These are phyloP conservation scores for Phytophthora aleatoria DNA, from an alignment of 352 stramenopile genomes.

Conservation along the genomic window DNA sequence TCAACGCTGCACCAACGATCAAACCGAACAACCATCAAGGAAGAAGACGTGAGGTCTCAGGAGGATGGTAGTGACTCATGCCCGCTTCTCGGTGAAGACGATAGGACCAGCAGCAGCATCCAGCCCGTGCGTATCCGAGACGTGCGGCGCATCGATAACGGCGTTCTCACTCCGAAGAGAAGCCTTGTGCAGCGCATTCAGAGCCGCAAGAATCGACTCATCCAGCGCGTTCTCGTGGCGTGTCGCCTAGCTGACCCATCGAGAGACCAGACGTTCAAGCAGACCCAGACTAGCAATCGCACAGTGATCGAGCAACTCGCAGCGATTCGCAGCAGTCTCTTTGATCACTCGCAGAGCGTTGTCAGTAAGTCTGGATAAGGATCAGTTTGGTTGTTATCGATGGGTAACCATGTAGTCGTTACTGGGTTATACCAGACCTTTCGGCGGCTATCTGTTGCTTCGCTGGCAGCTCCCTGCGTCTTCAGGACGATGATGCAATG, in stretches of 20 bases:
- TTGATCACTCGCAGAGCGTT: conserved; percentile 54
- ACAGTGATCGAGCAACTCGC: conserved; percentile 48
- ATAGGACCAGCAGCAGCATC: background rate
- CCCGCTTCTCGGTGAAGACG: conserved; percentile 28
- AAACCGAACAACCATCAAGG: conserved; percentile 1
- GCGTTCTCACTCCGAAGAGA: conserved; percentile 12
- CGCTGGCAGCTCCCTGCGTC: conserved; percentile 21
- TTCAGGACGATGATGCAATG: conserved; percentile 20
- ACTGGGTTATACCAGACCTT: conserved; percentile 28
- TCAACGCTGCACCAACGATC: conserved; percentile 7
- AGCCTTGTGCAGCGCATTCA: conserved; percentile 37
- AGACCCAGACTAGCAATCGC: conserved; percentile 48
- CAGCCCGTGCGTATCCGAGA: conserved; percentile 22
- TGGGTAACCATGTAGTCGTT: background rate
- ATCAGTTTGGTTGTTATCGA: background rate
- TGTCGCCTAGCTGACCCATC: conserved; percentile 54
- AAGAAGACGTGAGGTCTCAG: conserved; percentile 2
- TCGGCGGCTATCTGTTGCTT: conserved; percentile 37
- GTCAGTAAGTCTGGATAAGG: conserved; percentile 39
- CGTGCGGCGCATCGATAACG: conserved; percentile 36
- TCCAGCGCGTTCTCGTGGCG: conserved; percentile 65
- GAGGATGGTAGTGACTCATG: conserved; percentile 22
- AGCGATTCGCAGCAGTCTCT: conserved; percentile 43
- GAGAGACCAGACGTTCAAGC: conserved; percentile 56
- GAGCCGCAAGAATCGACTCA: conserved; percentile 64